These are phyloP conservation scores for Lagerstroemia speciosa DNA, from an alignment of 345 rosid genomes.

Conservation along the genomic window DNA sequence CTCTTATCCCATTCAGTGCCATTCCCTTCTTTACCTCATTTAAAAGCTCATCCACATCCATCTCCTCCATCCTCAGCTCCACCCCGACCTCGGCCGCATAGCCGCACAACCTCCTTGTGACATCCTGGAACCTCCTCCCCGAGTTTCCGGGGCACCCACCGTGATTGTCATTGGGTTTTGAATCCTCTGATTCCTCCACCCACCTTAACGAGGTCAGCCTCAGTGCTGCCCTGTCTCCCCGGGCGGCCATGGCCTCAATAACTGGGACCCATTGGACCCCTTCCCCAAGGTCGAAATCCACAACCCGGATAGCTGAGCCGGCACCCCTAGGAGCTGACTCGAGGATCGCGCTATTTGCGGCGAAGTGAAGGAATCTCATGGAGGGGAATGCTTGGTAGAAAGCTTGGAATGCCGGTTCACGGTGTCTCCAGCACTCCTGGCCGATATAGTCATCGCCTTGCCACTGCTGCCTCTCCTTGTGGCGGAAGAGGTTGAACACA, in stretches of 20 bases:
- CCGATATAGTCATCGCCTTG: slow-evolving; percentile 19
- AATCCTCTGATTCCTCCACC: slow-evolving; percentile 24
- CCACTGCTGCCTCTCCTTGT: slow-evolving; percentile 9
- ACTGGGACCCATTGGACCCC: slow-evolving; percentile 47
- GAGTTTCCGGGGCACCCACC: neutral
- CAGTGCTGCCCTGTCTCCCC: slow-evolving; percentile 8
- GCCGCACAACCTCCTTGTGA: slow-evolving; percentile 11
- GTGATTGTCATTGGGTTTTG: slow-evolving; percentile 17
- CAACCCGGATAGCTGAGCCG: slow-evolving; percentile 22
- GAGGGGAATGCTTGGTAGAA: slow-evolving; percentile 41
- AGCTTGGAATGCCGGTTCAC: slow-evolving; percentile 26
- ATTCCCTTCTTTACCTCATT: slow-evolving; percentile 5
- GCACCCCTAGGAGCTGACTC: slow-evolving; percentile 26
- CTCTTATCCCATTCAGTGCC: neutral
- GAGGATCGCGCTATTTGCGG: slow-evolving; percentile 38
- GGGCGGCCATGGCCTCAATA: slow-evolving; percentile 27
- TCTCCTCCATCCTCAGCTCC: slow-evolving; percentile 25
- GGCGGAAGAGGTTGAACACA: slow-evolving; percentile 29
- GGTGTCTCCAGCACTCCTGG: slow-evolving; percentile 32
- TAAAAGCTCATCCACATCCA: slow-evolving; percentile 22
- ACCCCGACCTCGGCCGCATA: slow-evolving; percentile 21
- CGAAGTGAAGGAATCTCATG: slow-evolving; percentile 43
- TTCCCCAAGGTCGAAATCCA: slow-evolving; percentile 43
- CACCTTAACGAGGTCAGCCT: slow-evolving; percentile 27
- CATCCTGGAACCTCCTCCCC: neutral